These are phyloP conservation scores for Graphilbum sp. DNA, from an alignment of 2,329 filamentous ascomycete genomes.

Conservation along the genomic window DNA sequence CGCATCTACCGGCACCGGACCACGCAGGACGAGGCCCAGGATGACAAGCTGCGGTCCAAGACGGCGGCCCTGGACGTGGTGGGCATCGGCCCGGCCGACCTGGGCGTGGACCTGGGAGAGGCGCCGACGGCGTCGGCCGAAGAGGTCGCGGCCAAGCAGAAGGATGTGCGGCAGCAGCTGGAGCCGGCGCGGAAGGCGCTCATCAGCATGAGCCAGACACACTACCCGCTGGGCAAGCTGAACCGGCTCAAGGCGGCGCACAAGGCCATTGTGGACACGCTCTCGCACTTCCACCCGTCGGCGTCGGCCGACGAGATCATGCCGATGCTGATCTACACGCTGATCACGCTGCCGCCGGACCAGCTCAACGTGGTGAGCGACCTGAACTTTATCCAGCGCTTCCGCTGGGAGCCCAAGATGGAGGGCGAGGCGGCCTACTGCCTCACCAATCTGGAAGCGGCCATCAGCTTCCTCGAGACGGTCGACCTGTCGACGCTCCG, in stretches of 20 bases:
- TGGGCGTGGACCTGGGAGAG: slow-evolving; percentile 59
- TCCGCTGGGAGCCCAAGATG: slow-evolving; percentile 70
- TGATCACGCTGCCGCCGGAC: slow-evolving; percentile 80
- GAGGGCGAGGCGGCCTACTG: slow-evolving; percentile 94
- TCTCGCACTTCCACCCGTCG: slow-evolving; percentile 50
- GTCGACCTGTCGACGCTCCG: slow-evolving; percentile 83
- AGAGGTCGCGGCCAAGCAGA: slow-evolving; percentile 39
- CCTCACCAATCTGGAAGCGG: slow-evolving; percentile 86
- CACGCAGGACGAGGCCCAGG: slow-evolving; percentile 85
- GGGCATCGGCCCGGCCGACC: slow-evolving; percentile 72
- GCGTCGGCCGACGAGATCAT: slow-evolving; percentile 96
- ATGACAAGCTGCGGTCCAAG: slow-evolving; percentile 87
- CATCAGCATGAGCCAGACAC: slow-evolving; percentile 68
- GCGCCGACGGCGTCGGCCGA: slow-evolving; percentile 33
- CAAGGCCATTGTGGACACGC: slow-evolving; percentile 84
- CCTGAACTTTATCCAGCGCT: slow-evolving; percentile 83
- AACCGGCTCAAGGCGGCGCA: slow-evolving; percentile 78
- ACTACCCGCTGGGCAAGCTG: slow-evolving; percentile 80
- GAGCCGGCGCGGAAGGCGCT: slow-evolving; percentile 56
- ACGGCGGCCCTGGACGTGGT: slow-evolving; percentile 83
- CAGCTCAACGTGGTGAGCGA: slow-evolving; percentile 85
- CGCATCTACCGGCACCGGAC: slow-evolving; percentile 82
- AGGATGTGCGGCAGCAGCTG: slow-evolving; percentile 58
- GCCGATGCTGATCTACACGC: slow-evolving; percentile 87
- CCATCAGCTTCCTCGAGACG: slow-evolving; percentile 86